Evolutionary conservation across 805 yeast species (phyloP), one percentile per base, ranked within the genome.

Genomic region (Hanseniaspora mollemarum): DNA sequence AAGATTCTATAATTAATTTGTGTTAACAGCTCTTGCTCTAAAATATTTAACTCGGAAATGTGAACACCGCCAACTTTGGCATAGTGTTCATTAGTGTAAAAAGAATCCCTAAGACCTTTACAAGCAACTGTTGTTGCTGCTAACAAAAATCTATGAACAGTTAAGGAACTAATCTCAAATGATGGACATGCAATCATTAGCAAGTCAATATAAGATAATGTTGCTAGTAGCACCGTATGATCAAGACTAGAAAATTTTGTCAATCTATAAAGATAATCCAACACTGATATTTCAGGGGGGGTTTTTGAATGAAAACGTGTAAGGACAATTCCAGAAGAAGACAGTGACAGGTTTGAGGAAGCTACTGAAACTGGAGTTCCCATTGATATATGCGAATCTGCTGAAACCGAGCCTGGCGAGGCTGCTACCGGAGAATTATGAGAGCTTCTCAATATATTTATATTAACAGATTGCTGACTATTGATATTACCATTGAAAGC

Each of bases 1-100:
- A 84, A 73, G 13, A 83, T 78, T 54, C 83, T 71, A 77, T 92
- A 90, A 53, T 80, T 77, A 9, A 90, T 90, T 54, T 87, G 71
- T 44, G 76, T 75, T 41, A 90, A 72, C 59, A 92, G 87, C 64
- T 92, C 97, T 49, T 83, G 79, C 62, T 90, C 98, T 43, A 90
- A 70, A 51, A 90, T 73, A 64, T 92, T 92, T 57, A 88, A 70
- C 62, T 87, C 96, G 53, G 79, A 74, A 43, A 82, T 68, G 39
- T 86, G 86, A 4, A 87, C 83, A 54, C 98, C 97, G 2, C 98
- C 98, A 18, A 92, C 96, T 62, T 83, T 84, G 12, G 97, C 95
- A 60, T 92, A 90, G 64, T 92, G 96, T 41, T 81, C 75, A 65
- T 88, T 90, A 15, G 96, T 87, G 66, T 92, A 88, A 65, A 92